Evolutionary conservation across 805 yeast genomes (phyloP).

Genomic region (Pichia cephalocereana): DNA sequence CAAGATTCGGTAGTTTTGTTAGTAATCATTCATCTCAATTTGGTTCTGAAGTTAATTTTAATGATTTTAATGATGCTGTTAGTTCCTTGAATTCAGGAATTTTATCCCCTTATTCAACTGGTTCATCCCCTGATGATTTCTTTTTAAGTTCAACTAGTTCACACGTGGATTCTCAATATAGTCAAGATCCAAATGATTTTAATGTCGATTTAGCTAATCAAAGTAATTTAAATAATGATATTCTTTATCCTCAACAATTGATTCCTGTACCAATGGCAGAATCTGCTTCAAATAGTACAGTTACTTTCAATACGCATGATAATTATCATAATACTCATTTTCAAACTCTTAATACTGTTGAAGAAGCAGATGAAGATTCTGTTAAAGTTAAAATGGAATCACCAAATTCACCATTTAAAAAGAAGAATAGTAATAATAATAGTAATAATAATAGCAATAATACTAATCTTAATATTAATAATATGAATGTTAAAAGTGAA

Average conservation of each 20-base stretch:
- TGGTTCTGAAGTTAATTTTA: conserved; percentile 22
- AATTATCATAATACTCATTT: conserved; percentile 4
- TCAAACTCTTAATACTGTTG: conserved; percentile 8
- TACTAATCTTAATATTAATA: neutral
- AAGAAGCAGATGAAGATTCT: conserved; percentile 11
- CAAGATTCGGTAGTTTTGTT: conserved; percentile 15
- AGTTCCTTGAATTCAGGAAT: conserved; percentile 23
- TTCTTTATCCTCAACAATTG: conserved; percentile 10
- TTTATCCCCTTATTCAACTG: conserved; percentile 28
- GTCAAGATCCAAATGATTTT: conserved; percentile 8
- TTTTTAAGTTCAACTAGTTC: conserved; percentile 16
- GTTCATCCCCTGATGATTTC: conserved; percentile 30
- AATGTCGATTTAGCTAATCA: conserved; percentile 5
- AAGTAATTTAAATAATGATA: conserved; percentile 6
- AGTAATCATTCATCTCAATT: conserved; percentile 12
- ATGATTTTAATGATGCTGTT: conserved; percentile 24
- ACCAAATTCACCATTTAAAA: neutral
- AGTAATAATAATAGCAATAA: neutral
- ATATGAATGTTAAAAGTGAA: neutral
- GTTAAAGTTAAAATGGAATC: conserved; percentile 3
- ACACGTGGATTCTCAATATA: conserved; percentile 12
- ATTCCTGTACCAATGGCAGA: conserved; percentile 23
- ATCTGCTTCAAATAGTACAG: conserved; percentile 22
- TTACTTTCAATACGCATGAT: conserved; percentile 17
- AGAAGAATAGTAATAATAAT: neutral